Evolutionary conservation across 2,329 filamentous ascomycete species (phyloP).

Genomic region (Trichophyton schoenleinii): DNA sequence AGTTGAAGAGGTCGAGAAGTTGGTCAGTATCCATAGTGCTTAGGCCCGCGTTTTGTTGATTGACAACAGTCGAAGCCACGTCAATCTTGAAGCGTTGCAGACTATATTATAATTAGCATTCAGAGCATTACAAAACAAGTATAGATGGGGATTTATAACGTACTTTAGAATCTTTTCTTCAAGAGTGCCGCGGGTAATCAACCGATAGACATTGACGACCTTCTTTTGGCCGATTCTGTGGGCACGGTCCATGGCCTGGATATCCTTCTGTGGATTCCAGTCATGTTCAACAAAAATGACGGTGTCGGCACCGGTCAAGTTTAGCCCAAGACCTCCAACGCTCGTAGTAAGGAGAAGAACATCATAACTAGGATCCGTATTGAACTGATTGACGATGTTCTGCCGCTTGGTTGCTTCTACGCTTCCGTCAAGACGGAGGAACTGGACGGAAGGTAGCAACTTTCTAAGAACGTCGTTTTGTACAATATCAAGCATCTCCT

Average conservation of each 20-base stretch:
- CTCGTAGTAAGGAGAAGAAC: constrained; percentile 86
- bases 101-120: constrained; percentile 34
- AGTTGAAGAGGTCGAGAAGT: constrained; percentile 89
- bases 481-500: constrained; percentile 99
- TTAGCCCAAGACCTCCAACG: constrained; percentile 86
- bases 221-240: constrained; percentile 99
- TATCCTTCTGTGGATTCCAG: constrained; percentile 97
- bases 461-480: constrained; percentile 84
- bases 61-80: constrained; percentile 93
- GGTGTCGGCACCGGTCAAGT: constrained; percentile 91
- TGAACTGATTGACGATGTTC: constrained; percentile 98
- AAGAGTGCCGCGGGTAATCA: constrained; percentile 88
- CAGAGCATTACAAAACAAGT: background rate
- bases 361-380: constrained; percentile 93
- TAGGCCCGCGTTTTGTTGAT: constrained; percentile 93
- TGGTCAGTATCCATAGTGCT: constrained; percentile 97
- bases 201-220: constrained; percentile 95
- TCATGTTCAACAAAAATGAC: constrained; percentile 99
- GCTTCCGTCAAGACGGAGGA: constrained; percentile 80
- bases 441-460: constrained; percentile 85
- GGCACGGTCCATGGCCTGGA: constrained; percentile 97
- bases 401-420: constrained; percentile 90
- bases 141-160: constrained; percentile 21
- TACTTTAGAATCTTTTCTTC: constrained; percentile 94
- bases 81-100: constrained; percentile 99